Base-by-base conservation (phyloP, 2,329 filamentous ascomycete species). In the Macrophomina tecta region DNA sequence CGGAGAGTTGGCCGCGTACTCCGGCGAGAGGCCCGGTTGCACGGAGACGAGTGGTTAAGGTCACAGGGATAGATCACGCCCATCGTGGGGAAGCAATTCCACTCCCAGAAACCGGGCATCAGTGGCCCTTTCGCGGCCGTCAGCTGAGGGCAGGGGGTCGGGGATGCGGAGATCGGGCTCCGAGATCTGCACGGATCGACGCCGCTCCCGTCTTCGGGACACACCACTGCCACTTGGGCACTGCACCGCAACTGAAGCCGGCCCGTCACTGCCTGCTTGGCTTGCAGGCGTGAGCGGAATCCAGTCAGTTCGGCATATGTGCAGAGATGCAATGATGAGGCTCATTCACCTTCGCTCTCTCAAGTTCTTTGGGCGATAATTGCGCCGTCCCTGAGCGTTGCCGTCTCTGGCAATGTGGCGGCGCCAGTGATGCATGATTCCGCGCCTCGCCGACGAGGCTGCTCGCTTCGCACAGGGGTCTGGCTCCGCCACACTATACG, bases 191-290 rank as follows among this genome's bases (percentile, higher is more conserved):
- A 8, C 38, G 2, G 56, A 61, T 61, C 56, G 3, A 23, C 56
- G 56, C 56, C 56, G 6, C 23, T 61, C 56, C 56, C 56, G 56
- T 28, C 40, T n/a, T 32, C 14, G 30, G 23, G 23, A 12, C 42
- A 23, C 42, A 14, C 38, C 23, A 60, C 11, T 11, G 16, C 56
- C 28, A 48, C 46, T 18, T 23, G 55, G 23, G 38, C 14, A 23
- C 38, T n/a, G 7, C 23, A n/a, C 30, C 58, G 42, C 38, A 28
- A 7, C 45, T 61, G 14, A 30, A 7, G 30, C 18, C 16, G 12
- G 8, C 30, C 30, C 12, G 49, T 11, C 9, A 30, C 23, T 16
- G 18, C 5, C 9, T 1, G 49, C 23, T 14, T 7, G 23, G 23
- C 23, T 23, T 23, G 23, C 23, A 2, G 23, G 23, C 23, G 23